Percentiles rank a stretch among this genome's conserved stretches.
Conservation (phyloP, 2,329 filamentous ascomycete species). For the Myriangium duriaei region DNA sequence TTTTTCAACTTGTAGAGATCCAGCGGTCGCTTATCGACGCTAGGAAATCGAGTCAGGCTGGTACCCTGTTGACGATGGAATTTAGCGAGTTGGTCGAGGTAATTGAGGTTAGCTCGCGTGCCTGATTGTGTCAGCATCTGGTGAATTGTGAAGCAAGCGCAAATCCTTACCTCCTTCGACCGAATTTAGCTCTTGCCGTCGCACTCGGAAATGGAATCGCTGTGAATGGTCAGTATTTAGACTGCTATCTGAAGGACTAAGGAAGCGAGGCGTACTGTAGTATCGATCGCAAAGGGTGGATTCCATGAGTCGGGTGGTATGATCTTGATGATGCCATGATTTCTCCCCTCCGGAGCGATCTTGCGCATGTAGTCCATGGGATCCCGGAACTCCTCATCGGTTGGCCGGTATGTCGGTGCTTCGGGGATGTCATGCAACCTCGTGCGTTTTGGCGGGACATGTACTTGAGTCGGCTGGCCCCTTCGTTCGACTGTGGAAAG, state of each 20-base stretch:
- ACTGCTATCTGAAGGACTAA: too few species aligned
- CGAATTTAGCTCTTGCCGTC: constrained; percentile 92
- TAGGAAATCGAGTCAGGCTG: constrained; percentile 85
- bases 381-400: constrained; percentile 87
- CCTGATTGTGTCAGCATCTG: constrained; percentile 36
- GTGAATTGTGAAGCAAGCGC: constrained; percentile 10
- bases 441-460: constrained; percentile 47
- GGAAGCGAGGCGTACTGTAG: constrained; percentile 66
- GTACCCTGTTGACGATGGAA: constrained; percentile 96
- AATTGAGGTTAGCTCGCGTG: constrained; percentile 88
- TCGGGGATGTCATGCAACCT: constrained; percentile 78
- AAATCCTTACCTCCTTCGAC: constrained; percentile 73
- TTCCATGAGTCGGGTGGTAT: constrained; percentile 91
- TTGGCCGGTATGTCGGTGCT: constrained; percentile 81
- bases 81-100: constrained; percentile 86
- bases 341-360: constrained; percentile 71
- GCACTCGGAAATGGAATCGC: constrained; percentile 93
- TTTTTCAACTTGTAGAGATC: constrained; percentile 95
- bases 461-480: constrained; percentile 57
- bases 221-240: constrained; percentile 31
- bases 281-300: constrained; percentile 90
- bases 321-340: constrained; percentile 91
- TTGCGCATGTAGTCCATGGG: constrained; percentile 89
- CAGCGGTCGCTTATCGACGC: constrained; percentile 92
- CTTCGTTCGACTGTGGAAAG: constrained; percentile 83